Evolutionary conservation across 192 early-diverging fungal genomes (phyloP).

Genomic region (Coemansia guatemalensis): DNA sequence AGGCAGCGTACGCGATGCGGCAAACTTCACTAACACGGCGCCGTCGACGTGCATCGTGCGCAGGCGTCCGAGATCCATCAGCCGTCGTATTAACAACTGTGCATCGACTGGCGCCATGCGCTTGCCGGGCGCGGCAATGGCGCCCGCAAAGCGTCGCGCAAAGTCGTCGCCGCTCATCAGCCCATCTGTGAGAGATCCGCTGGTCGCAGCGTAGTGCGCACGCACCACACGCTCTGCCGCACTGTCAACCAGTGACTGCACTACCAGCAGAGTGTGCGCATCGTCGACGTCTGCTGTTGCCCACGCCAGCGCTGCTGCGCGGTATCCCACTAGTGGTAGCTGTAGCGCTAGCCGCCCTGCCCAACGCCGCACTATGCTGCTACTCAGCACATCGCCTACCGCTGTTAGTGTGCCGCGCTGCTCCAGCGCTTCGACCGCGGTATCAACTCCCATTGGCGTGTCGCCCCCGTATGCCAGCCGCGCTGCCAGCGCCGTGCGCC

Average conservation of each 20-base stretch:
- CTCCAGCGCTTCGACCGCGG: slow-evolving; percentile 17
- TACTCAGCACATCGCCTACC: slow-evolving; percentile 14
- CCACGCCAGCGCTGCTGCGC: slow-evolving; percentile 10
- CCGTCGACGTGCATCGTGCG: slow-evolving; percentile 3
- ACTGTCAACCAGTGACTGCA: not conserved
- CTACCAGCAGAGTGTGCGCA: slow-evolving; percentile 15
- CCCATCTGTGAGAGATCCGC: slow-evolving; percentile 25
- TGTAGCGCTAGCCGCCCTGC: slow-evolving; percentile 2
- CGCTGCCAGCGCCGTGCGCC: slow-evolving; percentile 10
- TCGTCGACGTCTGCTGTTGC: not conserved
- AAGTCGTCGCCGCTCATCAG: slow-evolving; percentile 36
- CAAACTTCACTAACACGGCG: slow-evolving; percentile 36
- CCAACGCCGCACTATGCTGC: slow-evolving; percentile 15
- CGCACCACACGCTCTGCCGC: slow-evolving; percentile 15
- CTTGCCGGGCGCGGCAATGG: not conserved
- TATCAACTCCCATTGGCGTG: slow-evolving; percentile 37
- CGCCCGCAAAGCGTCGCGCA: slow-evolving; percentile 2
- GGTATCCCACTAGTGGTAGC: slow-evolving; percentile 12
- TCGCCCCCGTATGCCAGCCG: slow-evolving; percentile 32
- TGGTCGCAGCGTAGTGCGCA: slow-evolving; percentile 14
- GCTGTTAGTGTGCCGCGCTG: slow-evolving; percentile 4
- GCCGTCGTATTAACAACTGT: slow-evolving; percentile 17
- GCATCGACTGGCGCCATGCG: slow-evolving; percentile 17
- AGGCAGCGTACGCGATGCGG: slow-evolving; percentile 1
- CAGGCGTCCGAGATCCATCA: slow-evolving; percentile 12